phyloP scores from a whole-genome alignment of 148 eudicot genomes.

The Polygonum aviculare region DNA sequence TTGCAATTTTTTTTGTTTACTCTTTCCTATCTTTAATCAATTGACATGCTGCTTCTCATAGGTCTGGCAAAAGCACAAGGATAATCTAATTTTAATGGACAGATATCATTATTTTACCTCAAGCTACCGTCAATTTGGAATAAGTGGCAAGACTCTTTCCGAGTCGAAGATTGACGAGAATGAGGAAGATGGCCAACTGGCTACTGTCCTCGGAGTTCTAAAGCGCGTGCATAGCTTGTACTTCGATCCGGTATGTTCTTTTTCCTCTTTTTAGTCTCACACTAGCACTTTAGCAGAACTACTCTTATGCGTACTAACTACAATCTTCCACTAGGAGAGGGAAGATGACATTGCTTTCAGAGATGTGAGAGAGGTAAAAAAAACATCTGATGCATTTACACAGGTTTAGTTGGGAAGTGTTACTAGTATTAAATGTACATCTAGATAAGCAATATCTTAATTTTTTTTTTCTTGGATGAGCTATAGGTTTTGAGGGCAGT shows the following conservation, averaged over 20 bases:
- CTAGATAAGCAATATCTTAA: neutral
- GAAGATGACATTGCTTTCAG: slow-evolving; percentile 35
- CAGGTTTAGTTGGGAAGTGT: neutral
- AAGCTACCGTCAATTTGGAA: slow-evolving; percentile 67
- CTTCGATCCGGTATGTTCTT: slow-evolving; percentile 52
- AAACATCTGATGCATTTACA: neutral
- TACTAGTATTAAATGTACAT: neutral
- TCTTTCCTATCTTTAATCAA: neutral
- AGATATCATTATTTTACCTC: slow-evolving; percentile 88
- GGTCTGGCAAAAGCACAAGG: slow-evolving; percentile 89
- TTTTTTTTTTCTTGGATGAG: neutral
- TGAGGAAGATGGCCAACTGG: slow-evolving; percentile 86
- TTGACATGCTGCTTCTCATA: slow-evolving; percentile 14
- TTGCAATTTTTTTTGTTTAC: neutral
- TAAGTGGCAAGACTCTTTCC: slow-evolving; percentile 51
- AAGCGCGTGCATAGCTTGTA: slow-evolving; percentile 53
- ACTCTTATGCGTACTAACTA: neutral
- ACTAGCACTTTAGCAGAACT: neutral
- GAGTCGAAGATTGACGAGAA: slow-evolving; percentile 71
- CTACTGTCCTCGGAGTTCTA: slow-evolving; percentile 59
- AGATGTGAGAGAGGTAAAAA: slow-evolving; percentile 66
- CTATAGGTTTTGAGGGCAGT: slow-evolving; percentile 46
- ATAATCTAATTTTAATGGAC: slow-evolving; percentile 83
- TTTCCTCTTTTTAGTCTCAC: slow-evolving; percentile 1
- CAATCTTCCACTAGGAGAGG: slow-evolving; percentile 30